A percentile compares a stretch with the other conserved stretches of the same genome.
phyloP scores from a whole-genome alignment of 345 rosid genomes.

The Toxicodendron radicans region DNA sequence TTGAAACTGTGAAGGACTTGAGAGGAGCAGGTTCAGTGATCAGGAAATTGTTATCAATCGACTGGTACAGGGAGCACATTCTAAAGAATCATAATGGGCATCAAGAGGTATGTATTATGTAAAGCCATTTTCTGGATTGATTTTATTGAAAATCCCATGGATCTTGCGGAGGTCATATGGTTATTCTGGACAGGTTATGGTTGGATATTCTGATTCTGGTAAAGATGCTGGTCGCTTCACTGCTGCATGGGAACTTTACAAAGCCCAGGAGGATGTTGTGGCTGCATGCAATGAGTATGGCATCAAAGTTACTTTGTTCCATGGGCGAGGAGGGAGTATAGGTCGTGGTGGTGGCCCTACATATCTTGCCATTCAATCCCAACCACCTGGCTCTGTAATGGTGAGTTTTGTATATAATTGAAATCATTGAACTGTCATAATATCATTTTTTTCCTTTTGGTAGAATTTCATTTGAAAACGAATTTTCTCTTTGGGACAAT shows the following conservation, averaged over 20 bases:
- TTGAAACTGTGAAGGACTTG: constrained; percentile 89
- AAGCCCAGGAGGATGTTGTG: constrained; percentile 98
- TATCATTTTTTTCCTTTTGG: neutral
- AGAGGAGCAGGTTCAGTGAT: constrained; percentile 89
- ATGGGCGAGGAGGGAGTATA: constrained; percentile 98
- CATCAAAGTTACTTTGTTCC: constrained; percentile 87
- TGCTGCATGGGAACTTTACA: constrained; percentile 99
- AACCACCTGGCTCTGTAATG: constrained; percentile 98
- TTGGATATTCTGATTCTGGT: constrained; percentile 98
- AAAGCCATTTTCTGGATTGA: constrained; percentile 4
- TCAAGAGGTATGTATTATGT: constrained; percentile 66
- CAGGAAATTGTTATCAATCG: constrained; percentile 79
- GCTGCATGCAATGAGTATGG: constrained; percentile 89
- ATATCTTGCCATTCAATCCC: constrained; percentile 95
- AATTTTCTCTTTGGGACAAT: neutral
- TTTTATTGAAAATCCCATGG: neutral
- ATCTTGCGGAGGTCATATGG: constrained; percentile 14
- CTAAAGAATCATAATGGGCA: constrained; percentile 79
- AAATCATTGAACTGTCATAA: neutral
- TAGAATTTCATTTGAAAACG: too few relatives aligned
- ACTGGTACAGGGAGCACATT: constrained; percentile 88
- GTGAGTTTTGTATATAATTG: constrained; percentile 41
- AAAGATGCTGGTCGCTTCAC: constrained; percentile 99
- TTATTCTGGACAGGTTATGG: constrained; percentile 73
- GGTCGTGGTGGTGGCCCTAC: constrained; percentile 99